Evolutionary conservation across 2,329 filamentous ascomycete genomes (phyloP), one percentile per base, ranked within the genome.

Genomic region (Microcera coccophila): DNA sequence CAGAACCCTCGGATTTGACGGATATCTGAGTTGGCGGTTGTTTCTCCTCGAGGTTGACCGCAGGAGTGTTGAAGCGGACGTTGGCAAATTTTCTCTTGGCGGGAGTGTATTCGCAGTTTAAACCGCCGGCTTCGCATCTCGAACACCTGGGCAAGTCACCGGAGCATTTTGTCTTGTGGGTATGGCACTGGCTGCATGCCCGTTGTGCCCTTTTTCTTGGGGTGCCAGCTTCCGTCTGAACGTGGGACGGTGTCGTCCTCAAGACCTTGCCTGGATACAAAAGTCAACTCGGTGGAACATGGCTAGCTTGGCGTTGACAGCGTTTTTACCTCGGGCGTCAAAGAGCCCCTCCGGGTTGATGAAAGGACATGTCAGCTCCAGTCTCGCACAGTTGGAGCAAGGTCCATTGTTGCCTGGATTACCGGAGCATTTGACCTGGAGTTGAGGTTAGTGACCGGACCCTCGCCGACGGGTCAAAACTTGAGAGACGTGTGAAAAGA

Each of bases 121-220:
- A 47, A 19, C 60, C 57, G 21, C 54, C 53, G 2, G 47, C 47
- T 35, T 65, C 60, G 48, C 68, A 71, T 41, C 68, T 56, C 47
- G 63, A 62, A 47, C 68, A 71, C 20, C 54, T 55, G 5, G 68
- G 68, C 35, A 67, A 42, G 38, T 70, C 67, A 16, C 68, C 66
- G 1, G 67, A 69, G 45, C 68, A 71, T 45, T 69, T 70, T 2
- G 67, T 70, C 52, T 71, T 71, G 51, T 70, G 67, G 3, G 60
- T 44, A 47, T 70, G 68, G 22, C 68, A 71, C 39, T 69, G 60
- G 18, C 57, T 61, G 48, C 68, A 71, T n/a, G 68, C 68, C 38
- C 66, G 52, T 41, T 70, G 68, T 4, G 68, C 68, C 26, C 68
- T 62, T 42, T 68, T 70, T 18, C 68, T 60, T 21, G 65, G 38